Percentiles rank a stretch among this genome's conserved stretches.
Evolutionary conservation across 495 filamentous ascomycete genomes (phyloP).

Genomic region (Opeltia flavorubescens): DNA sequence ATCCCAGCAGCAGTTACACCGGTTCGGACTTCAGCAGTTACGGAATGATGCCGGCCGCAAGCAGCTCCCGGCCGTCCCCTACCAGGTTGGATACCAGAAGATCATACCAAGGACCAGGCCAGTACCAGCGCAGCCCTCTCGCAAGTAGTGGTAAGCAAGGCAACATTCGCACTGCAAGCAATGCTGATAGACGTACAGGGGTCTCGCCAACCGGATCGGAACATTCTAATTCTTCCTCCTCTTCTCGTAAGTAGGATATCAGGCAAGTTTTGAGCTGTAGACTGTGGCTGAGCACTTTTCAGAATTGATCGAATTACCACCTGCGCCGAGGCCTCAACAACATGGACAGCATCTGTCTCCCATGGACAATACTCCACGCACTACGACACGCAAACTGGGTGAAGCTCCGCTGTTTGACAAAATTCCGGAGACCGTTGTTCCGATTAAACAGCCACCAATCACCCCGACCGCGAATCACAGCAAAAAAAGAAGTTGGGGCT

Average conservation of each 20-base stretch:
- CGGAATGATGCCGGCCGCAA: not conserved
- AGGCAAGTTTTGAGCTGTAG: not conserved
- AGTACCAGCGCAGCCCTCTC: conserved; percentile 4
- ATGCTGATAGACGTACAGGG: conserved; percentile 11
- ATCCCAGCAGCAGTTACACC: conserved; percentile 2
- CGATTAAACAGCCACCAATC: not conserved
- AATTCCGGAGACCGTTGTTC: not conserved
- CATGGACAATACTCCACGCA: not conserved
- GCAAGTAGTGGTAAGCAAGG: conserved; percentile 1
- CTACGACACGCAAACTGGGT: conserved; percentile 17
- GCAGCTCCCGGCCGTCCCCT: not conserved
- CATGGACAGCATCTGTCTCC: not conserved
- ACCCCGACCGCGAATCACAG: not conserved
- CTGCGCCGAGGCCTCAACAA: not conserved
- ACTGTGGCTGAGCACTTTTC: conserved; percentile 2
- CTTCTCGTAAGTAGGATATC: conserved; percentile 12
- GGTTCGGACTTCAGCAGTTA: conserved; percentile 2
- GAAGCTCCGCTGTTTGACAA: conserved; percentile 16
- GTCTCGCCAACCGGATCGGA: conserved; percentile 15
- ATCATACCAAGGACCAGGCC: not conserved
- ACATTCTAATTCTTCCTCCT: conserved; percentile 12
- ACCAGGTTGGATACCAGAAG: not conserved
- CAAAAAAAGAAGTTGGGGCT: conserved; percentile 7
- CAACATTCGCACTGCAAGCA: not conserved
- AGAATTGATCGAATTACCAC: not conserved